Base-by-base conservation (phyloP, 1,139 yeast species). In the Pneumocystis carinii region DNA sequence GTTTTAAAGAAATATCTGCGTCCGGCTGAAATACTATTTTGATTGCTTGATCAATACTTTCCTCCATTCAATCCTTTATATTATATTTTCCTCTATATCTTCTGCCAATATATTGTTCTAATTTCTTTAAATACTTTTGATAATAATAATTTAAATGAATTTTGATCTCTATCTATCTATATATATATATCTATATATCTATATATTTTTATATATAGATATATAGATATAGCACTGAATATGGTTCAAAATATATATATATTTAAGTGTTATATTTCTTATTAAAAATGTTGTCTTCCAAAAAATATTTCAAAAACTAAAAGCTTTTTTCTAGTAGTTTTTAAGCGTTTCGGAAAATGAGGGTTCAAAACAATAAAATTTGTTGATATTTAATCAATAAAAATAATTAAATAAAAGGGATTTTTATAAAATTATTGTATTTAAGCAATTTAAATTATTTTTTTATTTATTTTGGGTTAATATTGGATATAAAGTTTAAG, bases 11-110 rank as follows among this genome's bases (percentile, higher is more conserved):
- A 35, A 80, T 77, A 73, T 88, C 94, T 29, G 87, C 81, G n/a
- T 85, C 78, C 61, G 88, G 87, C 72, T 85, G 84, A 67, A 89
- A 82, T 53, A 97, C 97, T 68, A 90, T 85, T 69, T 84, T 86
- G 64, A 92, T 95, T 61, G 97, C 98, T 77, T 90, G 96, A 74
- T 83, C 90, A 72, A 92, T 87, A 78, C 90, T 95, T 70, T 83
- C 82, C 70, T 87, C 90, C 94, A 88, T 87, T 32, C 3, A 24
- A 3, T 10, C n/a, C 12, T 14, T 17, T 48, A 2, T 14, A 29
- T 61, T 48, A 24, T 19, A 19, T 48, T 48, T 24, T 19, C 8
- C 8, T 8, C 10, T 48, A 8, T 42, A 10, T 32, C 29, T 8
- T 10, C 12, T 37, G 8, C n/a, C 17, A 59, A 36, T 42, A 17